Conservation (phyloP, 1,284 basidiomycete species). For the Ganoderma boninense region DNA sequence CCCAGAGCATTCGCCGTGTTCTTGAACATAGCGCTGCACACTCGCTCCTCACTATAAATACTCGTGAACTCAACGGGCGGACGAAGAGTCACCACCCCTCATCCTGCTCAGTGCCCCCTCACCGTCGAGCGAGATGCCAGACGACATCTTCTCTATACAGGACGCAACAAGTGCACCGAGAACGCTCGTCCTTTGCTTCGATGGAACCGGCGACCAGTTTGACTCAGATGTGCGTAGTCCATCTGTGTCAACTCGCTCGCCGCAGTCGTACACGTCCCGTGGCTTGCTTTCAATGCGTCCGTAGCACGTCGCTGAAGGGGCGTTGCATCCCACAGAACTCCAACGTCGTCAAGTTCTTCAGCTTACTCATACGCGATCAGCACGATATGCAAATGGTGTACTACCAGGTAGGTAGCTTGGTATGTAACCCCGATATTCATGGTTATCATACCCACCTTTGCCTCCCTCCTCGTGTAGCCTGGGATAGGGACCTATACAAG, state of each 20-base stretch:
- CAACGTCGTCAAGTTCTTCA: conserved; percentile 67
- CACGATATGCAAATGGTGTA: conserved; percentile 62
- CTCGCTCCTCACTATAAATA: too few relatives aligned
- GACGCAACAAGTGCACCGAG: too few relatives aligned
- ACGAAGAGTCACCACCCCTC: too few relatives aligned
- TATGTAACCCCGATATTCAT: conserved; percentile 11
- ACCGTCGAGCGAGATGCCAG: too few relatives aligned
- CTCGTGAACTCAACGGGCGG: too few relatives aligned
- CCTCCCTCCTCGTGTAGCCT: conserved; percentile 42
- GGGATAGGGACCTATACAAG: conserved; percentile 65
- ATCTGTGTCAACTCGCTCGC: conserved; percentile 1
- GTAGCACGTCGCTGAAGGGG: neutral
- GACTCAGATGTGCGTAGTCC: conserved; percentile 53
- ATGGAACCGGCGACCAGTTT: conserved; percentile 67
- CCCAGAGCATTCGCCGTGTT: too few relatives aligned
- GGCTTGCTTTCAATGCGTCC: too few relatives aligned
- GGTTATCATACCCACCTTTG: conserved; percentile 19
- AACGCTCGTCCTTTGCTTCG: conserved; percentile 64
- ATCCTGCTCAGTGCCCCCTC: too few relatives aligned
- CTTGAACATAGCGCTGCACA: too few relatives aligned
- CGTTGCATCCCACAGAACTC: conserved; percentile 53
- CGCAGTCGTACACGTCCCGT: neutral
- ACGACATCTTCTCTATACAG: too few relatives aligned
- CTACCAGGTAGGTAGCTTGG: conserved; percentile 57
- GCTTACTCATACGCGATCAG: conserved; percentile 62